Evolutionary conservation across 345 rosid genomes (phyloP), one percentile per base, ranked within the genome.

Genomic region (Kernera saxatilis): DNA sequence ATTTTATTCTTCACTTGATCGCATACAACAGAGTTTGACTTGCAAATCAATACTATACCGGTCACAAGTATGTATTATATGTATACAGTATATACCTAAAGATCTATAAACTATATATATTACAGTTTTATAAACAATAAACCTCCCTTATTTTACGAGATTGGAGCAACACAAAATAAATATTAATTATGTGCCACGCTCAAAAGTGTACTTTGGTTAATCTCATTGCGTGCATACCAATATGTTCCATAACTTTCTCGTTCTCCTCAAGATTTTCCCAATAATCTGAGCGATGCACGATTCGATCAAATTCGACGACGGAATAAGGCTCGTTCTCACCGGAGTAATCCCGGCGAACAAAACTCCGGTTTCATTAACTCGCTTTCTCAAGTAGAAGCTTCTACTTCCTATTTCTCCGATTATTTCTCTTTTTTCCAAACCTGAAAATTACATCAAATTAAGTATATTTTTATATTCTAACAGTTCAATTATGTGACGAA

Each of bases 321-420:
- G 81, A 26, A 56, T n/a, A 72, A 65, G 58, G 11, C 26, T 64
- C 1, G 76, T 55, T 32, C 53, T 44, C 48, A 19, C 32, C 41
- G 73, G 55, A 62, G 41, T 33, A 17, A 51, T 66, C 35, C 55
- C 78, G 19, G 73, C 17, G 40, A 57, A 40, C 0, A 57, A 36
- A 6, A 44, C 74, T 69, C 40, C 56, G 36, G 40, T 53, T 33
- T 41, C 72, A 49, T 50, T 46, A 75, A 26, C 81, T 79, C 73
- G 78, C 71, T 80, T 84, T 56, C 98, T 78, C 33, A 92, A 70
- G 41, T 82, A 90, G 84, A 92, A 92, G 81, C 81, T 92, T 52
- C 95, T 79, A 74, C 88, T 79, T 3, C 95, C 91, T 45, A 82
- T 73, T 33, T 90, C 90, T 63, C 90, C 93, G 0, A 93, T 84